Conservation (phyloP, 2,329 filamentous ascomycete species). For the Diplocarpon rosae region DNA sequence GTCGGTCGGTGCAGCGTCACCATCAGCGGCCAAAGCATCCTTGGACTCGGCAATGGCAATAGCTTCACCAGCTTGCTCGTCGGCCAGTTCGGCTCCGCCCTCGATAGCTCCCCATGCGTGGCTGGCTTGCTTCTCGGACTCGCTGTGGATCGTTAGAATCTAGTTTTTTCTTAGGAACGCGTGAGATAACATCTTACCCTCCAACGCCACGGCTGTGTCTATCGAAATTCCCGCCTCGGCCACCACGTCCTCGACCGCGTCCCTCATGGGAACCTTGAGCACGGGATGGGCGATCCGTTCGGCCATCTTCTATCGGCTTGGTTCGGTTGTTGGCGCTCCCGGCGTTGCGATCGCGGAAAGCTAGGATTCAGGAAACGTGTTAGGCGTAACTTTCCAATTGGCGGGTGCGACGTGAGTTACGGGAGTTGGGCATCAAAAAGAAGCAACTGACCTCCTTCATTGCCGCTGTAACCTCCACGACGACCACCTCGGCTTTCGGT, state of each 20-base stretch:
- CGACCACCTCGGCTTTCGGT: constrained; percentile 20
- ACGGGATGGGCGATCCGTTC: constrained; percentile 36
- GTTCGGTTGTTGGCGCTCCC: constrained; percentile 73
- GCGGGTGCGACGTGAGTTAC: neutral
- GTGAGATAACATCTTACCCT: constrained; percentile 17
- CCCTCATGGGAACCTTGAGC: constrained; percentile 50
- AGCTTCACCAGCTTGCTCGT: constrained; percentile 82
- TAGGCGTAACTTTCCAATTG: neutral
- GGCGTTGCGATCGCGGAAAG: constrained; percentile 80
- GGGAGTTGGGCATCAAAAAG: neutral
- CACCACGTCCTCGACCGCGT: constrained; percentile 35
- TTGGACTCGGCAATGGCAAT: constrained; percentile 81
- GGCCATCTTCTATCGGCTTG: constrained; percentile 63
- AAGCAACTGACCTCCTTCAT: constrained; percentile 69
- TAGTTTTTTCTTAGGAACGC: neutral
- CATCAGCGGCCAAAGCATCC: constrained; percentile 47
- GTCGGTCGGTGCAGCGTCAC: constrained; percentile 30
- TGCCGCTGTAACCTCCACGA: constrained; percentile 56
- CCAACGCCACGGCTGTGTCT: constrained; percentile 28
- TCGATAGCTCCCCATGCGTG: constrained; percentile 82
- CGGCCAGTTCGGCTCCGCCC: constrained; percentile 74
- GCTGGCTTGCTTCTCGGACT: constrained; percentile 76
- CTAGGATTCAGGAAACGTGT: constrained; percentile 34
- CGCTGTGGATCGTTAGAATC: constrained; percentile 35
- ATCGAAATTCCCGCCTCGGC: constrained; percentile 26